These are phyloP conservation scores for Rosa multiflora DNA, from an alignment of 306 rosid genomes.

Conservation along the genomic window DNA sequence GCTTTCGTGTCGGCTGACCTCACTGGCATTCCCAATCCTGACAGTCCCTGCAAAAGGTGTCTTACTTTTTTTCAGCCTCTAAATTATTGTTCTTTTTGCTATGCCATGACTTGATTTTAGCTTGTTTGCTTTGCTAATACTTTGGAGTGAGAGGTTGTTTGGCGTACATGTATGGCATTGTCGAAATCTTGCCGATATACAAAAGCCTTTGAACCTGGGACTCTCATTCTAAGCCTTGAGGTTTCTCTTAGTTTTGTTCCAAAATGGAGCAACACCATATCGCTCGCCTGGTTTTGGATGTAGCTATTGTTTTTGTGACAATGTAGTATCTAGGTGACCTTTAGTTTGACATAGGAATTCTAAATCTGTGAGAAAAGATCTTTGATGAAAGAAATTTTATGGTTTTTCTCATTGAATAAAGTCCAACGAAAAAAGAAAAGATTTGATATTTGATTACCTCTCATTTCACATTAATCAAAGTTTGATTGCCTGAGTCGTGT, in stretches of 20 bases:
- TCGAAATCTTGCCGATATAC: not conserved
- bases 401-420: not conserved
- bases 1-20: constrained; percentile 50
- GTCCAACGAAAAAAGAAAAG: not conserved
- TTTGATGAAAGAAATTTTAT: not conserved
- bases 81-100: not conserved
- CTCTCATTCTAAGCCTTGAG: not conserved
- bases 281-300: not conserved
- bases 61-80: not conserved
- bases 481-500: not conserved
- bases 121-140: not conserved
- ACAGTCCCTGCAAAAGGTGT: constrained; percentile 57
- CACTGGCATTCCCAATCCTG: constrained; percentile 55
- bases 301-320: not conserved
- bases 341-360: not conserved
- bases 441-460: not conserved
- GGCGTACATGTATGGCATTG: not conserved
- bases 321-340: not conserved
- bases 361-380: not conserved
- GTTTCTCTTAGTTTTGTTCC: not conserved
- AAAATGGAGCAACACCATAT: not conserved
- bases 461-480: not conserved
- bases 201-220: not conserved
- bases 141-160: not conserved
- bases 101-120: not conserved